Evolutionary conservation across 2,329 filamentous ascomycete species (phyloP).

Genomic region (Fusarium mexicanum): DNA sequence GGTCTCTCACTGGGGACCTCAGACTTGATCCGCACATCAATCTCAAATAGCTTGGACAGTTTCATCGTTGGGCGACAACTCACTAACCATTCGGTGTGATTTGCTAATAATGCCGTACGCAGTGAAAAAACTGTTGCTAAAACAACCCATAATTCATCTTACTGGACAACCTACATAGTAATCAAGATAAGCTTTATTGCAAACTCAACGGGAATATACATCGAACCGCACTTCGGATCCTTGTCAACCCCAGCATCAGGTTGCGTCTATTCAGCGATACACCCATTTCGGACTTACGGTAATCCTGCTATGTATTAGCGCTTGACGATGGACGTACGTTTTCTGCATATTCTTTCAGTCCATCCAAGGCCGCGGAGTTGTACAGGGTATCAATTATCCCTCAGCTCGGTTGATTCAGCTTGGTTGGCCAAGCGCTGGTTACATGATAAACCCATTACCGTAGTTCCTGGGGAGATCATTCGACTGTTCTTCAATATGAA

Average conservation of each 20-base stretch:
- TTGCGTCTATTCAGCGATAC: conserved; percentile 8
- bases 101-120: conserved; percentile 20
- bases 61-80: conserved; percentile 13
- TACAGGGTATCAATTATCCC: conserved; percentile 15
- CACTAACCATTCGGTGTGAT: conserved; percentile 13
- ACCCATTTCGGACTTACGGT: conserved; percentile 17
- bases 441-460: neutral
- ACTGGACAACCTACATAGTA: neutral
- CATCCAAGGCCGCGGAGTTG: neutral
- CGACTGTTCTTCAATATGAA: conserved; percentile 16
- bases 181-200: neutral
- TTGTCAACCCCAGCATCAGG: neutral
- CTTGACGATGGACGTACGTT: conserved; percentile 4
- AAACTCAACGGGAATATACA: neutral
- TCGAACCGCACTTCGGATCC: conserved; percentile 13
- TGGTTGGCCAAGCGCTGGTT: conserved; percentile 10
- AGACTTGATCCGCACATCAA: conserved; percentile 22
- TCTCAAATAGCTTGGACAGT: conserved; percentile 8
- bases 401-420: conserved; percentile 7
- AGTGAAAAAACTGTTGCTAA: neutral
- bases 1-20: neutral
- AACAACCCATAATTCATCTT: neutral
- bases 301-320: neutral
- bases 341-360: conserved; percentile 13
- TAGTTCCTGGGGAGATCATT: conserved; percentile 25